Evolutionary conservation across 139 green algal genomes (phyloP).

Genomic region (Volvox africanus): DNA sequence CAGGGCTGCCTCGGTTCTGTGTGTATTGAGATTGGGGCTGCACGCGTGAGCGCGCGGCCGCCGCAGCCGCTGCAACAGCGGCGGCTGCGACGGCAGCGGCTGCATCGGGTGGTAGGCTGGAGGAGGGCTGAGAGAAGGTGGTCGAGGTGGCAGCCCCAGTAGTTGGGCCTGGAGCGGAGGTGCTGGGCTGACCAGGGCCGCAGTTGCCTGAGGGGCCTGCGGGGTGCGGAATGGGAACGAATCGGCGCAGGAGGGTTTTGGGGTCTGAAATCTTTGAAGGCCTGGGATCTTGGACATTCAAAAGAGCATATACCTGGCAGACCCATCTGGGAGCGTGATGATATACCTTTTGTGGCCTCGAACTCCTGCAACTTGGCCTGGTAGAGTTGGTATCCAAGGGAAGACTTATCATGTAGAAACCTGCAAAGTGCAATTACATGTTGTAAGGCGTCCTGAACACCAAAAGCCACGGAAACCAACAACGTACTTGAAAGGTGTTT

Average conservation of each 20-base stretch:
- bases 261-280: too few species aligned
- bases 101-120: slow-evolving; percentile 5
- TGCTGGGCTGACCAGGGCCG: slow-evolving; percentile 7
- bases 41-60: background rate
- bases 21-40: background rate
- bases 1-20: background rate
- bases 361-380: slow-evolving; percentile 54
- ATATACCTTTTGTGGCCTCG: slow-evolving; percentile 16
- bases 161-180: background rate
- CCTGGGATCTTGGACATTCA: background rate
- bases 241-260: too few species aligned
- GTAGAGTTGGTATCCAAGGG: slow-evolving; percentile 69
- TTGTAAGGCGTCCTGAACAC: background rate
- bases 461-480: background rate
- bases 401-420: slow-evolving; percentile 73
- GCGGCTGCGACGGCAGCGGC: slow-evolving; percentile 13
- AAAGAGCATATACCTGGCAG: too few species aligned
- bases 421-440: slow-evolving; percentile 50
- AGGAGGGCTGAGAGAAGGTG: background rate
- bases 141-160: background rate
- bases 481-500: slow-evolving; percentile 76
- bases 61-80: background rate
- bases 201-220: background rate
- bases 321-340: too few species aligned
- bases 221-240: background rate